Base-by-base conservation (phyloP, 306 rosid genomes). In the Malus domestica region DNA sequence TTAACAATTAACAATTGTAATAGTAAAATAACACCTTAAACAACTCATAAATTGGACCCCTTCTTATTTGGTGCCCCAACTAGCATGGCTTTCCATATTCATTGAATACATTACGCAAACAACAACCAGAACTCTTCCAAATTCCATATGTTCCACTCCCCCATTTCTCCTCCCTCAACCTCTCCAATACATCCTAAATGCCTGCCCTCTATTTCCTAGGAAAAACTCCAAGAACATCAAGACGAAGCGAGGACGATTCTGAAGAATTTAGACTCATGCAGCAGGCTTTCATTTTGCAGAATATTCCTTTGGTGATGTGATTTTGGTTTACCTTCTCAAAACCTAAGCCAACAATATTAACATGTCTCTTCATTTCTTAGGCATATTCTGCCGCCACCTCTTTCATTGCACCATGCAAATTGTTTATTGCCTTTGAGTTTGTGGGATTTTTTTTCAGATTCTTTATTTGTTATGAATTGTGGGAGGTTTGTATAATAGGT, bases 151-250 rank as follows among this genome's bases (percentile, higher is more conserved):
- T 60, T 70, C 57, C 70, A 72, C 65, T 75, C 27, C 69, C 68
- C 44, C 68, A 46, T 42, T 64, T 51, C 45, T 32, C 71, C 60
- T n/a, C 74, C 68, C 58, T 61, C 76, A 10, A 76, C 86, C 72
- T 63, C 75, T 80, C 72, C 75, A 63, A 23, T 38, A 78, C 68
- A 40, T 73, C 75, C 82, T 63, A 16, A 16, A 45, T 38, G 13
- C 72, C 74, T 73, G 13, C 72, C 74, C 72, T 74, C 87, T 76
- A 67, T 76, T 80, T 88, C 80, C 75, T 80, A 78, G 84, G 82
- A 71, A 76, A 61, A 76, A 69, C 76, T 85, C 83, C 86, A 78
- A 70, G 23, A 63, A 74, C 62, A 73, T 84, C 77, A 20, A 32
- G 79, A 84, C 64, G 33, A 58, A 67, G 67, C 20, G 4, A 52